Evolutionary conservation across 176 grass and related monocot genomes (phyloP), one percentile per base, ranked within the genome.

Genomic region (Oryza meridionalis): DNA sequence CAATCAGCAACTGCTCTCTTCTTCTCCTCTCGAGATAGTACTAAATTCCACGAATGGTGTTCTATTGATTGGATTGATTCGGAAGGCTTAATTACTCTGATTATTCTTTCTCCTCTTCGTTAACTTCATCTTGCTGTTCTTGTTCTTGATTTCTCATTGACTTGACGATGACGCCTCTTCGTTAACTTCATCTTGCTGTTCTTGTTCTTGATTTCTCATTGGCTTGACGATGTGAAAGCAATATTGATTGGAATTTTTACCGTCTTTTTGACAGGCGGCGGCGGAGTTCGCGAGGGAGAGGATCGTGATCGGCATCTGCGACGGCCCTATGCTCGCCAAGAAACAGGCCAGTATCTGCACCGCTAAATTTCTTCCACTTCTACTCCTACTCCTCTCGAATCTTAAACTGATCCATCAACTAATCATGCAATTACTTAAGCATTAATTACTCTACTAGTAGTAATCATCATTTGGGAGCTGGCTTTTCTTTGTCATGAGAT

Each of bases 321-420:
- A 98, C 82, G 93, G 93, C 16, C 96, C 96, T 4, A 98, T 98
- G 96, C 85, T 98, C 78, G 83, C 75, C 81, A 98, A 98, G 82
- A 98, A 97, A 82, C 47, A 98, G 93, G 96, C 94, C 5, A 26
- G 4, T 37, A 35, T 37, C 35, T 35, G 33, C 33, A 35, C 33
- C 33, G 4, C 33, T 35, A 35, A 35, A 35, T 35, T 35, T 35
- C 33, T 33, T 67, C 43, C 21, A 50, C 27, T 12, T 58, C 31
- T 5, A 13, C 29, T 55, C 13, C 19, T 16, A 4, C 14, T 80
- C 43, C 33, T 38, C 6, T 6, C 31, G 0, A 58, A 58, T 58
- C 53, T n/a, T 21, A n/a, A 58, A 58, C 5, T 46, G 1, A 43
- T 47, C 43, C 27, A 4, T 47, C 42, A 32, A 2, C 17, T 14